Conservation (phyloP, 148 eudicot species). For the Heliosperma pusillum region DNA sequence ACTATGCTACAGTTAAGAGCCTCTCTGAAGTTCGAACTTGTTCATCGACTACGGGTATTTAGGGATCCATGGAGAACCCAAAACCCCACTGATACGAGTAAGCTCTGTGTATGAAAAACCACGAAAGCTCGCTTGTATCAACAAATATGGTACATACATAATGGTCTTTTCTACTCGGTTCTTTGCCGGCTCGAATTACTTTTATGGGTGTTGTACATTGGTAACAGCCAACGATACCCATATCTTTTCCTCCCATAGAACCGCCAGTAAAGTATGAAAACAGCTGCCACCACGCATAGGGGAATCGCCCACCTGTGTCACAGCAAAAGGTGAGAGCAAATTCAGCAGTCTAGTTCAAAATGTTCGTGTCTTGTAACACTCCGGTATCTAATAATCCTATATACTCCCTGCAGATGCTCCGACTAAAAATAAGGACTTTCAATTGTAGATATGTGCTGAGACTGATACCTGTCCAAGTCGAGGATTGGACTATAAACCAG, state of each 20-base stretch:
- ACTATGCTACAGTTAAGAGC: background rate
- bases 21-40: conserved; percentile 15
- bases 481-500: conserved; percentile 87
- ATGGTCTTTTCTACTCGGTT: conserved; percentile 49
- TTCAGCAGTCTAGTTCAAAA: background rate
- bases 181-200: conserved; percentile 44
- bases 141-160: conserved; percentile 17
- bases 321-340: conserved; percentile 1
- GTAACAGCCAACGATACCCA: conserved; percentile 58
- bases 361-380: background rate
- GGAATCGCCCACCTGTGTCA: conserved; percentile 88
- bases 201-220: conserved; percentile 61
- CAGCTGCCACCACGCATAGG: conserved; percentile 37
- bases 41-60: conserved; percentile 13
- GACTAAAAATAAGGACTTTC: too few relatives aligned
- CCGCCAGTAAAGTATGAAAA: conserved; percentile 78
- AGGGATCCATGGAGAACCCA: conserved; percentile 18
- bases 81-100: conserved; percentile 5
- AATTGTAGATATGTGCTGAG: too few relatives aligned
- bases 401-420: too few relatives aligned
- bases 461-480: conserved; percentile 78
- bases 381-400: background rate
- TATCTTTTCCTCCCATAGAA: conserved; percentile 76
- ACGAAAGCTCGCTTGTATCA: conserved; percentile 21
- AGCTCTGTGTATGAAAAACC: conserved; percentile 26